Conservation (phyloP, 306 rosid genomes). For the Lagenaria siceraria region DNA sequence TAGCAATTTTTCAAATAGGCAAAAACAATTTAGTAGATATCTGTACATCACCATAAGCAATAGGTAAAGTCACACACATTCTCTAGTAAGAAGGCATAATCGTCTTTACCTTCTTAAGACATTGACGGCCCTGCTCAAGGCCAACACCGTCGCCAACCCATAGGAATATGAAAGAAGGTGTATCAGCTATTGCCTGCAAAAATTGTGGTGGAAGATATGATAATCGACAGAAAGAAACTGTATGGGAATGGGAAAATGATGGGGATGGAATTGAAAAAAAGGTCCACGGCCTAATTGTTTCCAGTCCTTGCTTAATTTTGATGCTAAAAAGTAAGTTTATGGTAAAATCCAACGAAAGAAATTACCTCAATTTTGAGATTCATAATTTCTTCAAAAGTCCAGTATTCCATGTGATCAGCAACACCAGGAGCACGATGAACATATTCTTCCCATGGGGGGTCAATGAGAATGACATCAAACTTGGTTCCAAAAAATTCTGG, state of each 20-base stretch:
- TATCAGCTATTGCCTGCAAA: constrained; percentile 91
- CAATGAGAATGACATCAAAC: constrained; percentile 96
- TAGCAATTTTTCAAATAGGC: not conserved
- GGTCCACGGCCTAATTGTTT: not conserved
- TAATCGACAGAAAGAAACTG: not conserved
- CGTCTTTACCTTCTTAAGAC: constrained; percentile 75
- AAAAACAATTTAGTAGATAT: not conserved
- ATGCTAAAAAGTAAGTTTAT: not conserved
- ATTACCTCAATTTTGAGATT: constrained; percentile 93
- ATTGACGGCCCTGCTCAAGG: constrained; percentile 99
- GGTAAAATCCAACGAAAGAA: not conserved
- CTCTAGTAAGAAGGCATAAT: constrained; percentile 2
- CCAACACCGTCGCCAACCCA: constrained; percentile 99
- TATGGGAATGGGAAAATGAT: not conserved
- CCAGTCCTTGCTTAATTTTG: not conserved
- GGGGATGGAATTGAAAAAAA: not conserved
- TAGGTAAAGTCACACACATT: not conserved
- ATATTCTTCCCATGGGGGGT: constrained; percentile 99
- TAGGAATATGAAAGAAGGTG: constrained; percentile 95
- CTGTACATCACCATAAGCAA: not conserved
- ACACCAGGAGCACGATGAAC: constrained; percentile 99
- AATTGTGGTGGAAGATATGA: constrained; percentile 2
- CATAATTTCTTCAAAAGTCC: constrained; percentile 99
- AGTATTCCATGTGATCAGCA: constrained; percentile 90
- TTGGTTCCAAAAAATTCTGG: constrained; percentile 95